A percentile compares a stretch with the other conserved stretches of the same genome.
phyloP scores from a whole-genome alignment of 2,329 filamentous ascomycete species.

The Fusarium sp. region DNA sequence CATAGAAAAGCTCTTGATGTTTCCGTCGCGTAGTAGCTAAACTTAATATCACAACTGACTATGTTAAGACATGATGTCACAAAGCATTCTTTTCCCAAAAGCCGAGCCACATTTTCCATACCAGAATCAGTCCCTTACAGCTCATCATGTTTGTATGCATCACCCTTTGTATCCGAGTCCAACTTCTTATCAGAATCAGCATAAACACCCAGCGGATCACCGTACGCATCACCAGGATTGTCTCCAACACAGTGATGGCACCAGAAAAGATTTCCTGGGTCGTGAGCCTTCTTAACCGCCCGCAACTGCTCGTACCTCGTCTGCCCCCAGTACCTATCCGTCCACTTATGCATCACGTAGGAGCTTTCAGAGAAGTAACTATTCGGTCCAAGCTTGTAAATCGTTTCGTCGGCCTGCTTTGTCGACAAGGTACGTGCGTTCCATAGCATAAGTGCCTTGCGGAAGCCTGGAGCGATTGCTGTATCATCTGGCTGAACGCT shows the following conservation, averaged over 20 bases:
- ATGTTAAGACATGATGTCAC: too few relatives aligned
- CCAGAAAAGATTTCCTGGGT: neutral
- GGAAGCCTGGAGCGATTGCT: conserved; percentile 1
- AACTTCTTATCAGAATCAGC: neutral
- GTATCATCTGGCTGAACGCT: neutral
- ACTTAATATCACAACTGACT: too few relatives aligned
- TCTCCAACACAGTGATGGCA: conserved; percentile 16
- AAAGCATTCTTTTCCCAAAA: too few relatives aligned
- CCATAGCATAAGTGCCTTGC: conserved; percentile 4
- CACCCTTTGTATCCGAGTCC: neutral
- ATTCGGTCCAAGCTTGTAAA: conserved; percentile 1
- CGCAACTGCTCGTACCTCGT: neutral
- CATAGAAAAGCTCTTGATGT: too few relatives aligned
- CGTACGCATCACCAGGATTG: conserved; percentile 1
- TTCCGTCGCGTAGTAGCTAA: too few relatives aligned
- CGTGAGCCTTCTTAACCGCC: conserved; percentile 5
- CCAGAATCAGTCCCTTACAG: neutral
- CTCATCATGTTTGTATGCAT: neutral
- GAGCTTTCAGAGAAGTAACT: conserved; percentile 19
- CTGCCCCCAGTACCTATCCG: conserved; percentile 1
- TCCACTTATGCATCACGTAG: conserved; percentile 15
- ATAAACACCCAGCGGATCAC: neutral
- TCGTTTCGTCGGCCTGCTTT: neutral
- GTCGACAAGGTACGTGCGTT: conserved; percentile 1
- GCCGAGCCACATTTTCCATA: too few relatives aligned